Base-by-base conservation (phyloP, 1,139 yeast genomes). In the Sugiyamaella novakii region DNA sequence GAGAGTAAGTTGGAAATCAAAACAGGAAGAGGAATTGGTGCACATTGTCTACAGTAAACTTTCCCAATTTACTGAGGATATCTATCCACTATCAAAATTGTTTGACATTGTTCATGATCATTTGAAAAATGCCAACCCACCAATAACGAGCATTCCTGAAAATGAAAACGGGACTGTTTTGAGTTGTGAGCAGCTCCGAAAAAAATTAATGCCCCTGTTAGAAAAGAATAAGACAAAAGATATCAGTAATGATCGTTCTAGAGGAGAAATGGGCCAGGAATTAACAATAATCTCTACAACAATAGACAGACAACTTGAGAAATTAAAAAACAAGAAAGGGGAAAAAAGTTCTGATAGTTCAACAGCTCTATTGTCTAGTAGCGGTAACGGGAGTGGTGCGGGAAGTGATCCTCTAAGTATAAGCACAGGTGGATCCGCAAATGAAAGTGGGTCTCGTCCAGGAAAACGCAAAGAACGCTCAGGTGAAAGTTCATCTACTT, bases 41-140 rank as follows among this genome's bases (percentile, higher is more conserved):
- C 30, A 38, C 5, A 19, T 38, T 10, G 34, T 38, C 4, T 25
- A 25, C 15, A 28, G 15, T 19, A 27, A 25, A 10, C 43, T 38
- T 6, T 10, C 11, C 34, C 14, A 28, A n/a, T 38, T 38, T 14
- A 38, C 43, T 7, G 17, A 15, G 6, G 34, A 27, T 19, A 19
- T 28, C 25, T 38, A 38, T 38, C 43, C 43, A 28, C 11, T 38
- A 10, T 38, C 43, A 28, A 38, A 38, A 12, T 19, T 38, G 19
- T 38, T 38, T 28, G 43, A 38, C 24, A 38, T 38, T 11, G 34
- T 28, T 11, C 43, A 38, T 28, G 25, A 25, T 8, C 25, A 25
- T 10, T 22, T 38, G 11, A 38, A 38, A 28, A 17, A 17, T 25
- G 25, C 25, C 15, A 17, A 27, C 15, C 43, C 43, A 11, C 22